Evolutionary conservation across 768 basidiomycete species (phyloP).

Genomic region (Dacryopinax primogenitus): DNA sequence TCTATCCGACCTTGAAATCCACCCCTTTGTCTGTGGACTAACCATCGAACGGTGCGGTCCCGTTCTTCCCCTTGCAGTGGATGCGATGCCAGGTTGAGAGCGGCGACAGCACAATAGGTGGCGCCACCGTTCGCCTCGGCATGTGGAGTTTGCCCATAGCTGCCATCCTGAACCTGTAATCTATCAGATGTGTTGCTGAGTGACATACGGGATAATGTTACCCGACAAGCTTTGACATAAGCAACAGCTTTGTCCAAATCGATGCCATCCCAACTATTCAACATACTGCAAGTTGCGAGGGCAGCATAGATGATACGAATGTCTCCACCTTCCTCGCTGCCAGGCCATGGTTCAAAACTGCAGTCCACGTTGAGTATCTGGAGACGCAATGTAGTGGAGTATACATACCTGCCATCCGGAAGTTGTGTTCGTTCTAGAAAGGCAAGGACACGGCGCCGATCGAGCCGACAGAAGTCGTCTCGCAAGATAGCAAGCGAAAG

Average conservation of each 20-base stretch:
- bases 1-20: constrained; percentile 83
- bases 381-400: neutral
- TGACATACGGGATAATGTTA: constrained; percentile 26
- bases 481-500: constrained; percentile 70
- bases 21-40: constrained; percentile 62
- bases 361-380: constrained; percentile 15
- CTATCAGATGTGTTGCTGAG: neutral
- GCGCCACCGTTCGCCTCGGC: constrained; percentile 88
- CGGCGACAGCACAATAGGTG: constrained; percentile 81
- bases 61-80: constrained; percentile 29
- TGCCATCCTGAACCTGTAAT: constrained; percentile 77
- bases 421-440: constrained; percentile 65
- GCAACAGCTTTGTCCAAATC: constrained; percentile 45
- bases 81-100: constrained; percentile 42
- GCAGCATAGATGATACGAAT: constrained; percentile 78
- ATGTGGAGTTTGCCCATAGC: constrained; percentile 69
- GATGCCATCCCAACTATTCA: constrained; percentile 67
- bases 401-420: constrained; percentile 64
- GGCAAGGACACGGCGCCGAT: constrained; percentile 49
- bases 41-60: constrained; percentile 56
- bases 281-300: constrained; percentile 65
- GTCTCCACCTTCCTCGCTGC: constrained; percentile 46
- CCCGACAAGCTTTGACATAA: constrained; percentile 62
- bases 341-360: constrained; percentile 20
- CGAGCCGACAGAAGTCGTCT: constrained; percentile 65